Conservation (phyloP, 257 asterid species). For the Coffea canephora region DNA sequence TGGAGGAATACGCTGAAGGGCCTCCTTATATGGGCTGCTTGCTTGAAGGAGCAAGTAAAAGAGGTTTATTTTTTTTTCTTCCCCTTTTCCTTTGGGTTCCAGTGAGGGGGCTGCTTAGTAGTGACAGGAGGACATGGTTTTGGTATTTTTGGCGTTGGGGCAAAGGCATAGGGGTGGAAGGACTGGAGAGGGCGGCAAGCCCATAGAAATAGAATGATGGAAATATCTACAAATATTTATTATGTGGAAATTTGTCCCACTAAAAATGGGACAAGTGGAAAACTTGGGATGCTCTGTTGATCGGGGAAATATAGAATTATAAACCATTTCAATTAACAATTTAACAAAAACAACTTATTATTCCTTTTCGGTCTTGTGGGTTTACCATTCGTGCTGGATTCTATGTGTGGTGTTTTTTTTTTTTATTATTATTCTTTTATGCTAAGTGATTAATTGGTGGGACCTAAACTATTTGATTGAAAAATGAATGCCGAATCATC, state of each 20-base stretch:
- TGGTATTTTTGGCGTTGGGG: background rate
- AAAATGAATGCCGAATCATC: background rate
- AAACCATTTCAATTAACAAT: background rate
- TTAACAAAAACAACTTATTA: background rate
- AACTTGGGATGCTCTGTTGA: background rate
- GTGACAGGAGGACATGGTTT: constrained; percentile 28
- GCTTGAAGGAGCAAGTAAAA: no score
- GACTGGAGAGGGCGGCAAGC: constrained; percentile 17
- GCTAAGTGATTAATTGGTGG: background rate
- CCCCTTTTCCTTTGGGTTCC: no score
- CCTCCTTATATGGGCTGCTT: no score
- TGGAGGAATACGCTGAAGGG: background rate
- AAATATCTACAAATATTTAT: background rate
- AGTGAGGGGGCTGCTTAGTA: constrained; percentile 5
- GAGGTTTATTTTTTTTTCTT: background rate
- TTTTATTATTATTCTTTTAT: no score
- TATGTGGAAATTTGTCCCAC: background rate
- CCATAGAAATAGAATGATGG: background rate
- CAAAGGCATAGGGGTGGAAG: no score
- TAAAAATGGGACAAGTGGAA: background rate
- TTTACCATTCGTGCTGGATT: background rate
- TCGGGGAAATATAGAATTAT: background rate
- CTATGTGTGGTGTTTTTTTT: background rate
- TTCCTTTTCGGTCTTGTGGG: no score
- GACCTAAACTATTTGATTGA: background rate